Base-by-base conservation (phyloP, 352 stramenopile species). In the Globisporangium viniferum region DNA sequence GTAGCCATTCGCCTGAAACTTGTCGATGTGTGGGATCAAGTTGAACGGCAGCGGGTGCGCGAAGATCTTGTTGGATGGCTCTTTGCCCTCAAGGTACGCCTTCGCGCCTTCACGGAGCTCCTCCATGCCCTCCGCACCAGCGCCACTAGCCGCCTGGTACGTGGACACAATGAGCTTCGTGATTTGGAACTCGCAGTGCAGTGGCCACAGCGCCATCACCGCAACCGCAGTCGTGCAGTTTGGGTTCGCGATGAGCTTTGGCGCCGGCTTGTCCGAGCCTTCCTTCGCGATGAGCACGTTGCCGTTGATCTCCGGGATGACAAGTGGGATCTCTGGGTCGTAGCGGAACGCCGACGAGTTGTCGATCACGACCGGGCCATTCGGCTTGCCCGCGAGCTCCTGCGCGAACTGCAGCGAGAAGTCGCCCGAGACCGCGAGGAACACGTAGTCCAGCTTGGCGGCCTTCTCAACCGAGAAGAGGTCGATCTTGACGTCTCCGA, bases 21-120 rank as follows among this genome's bases (percentile, higher is more conserved):
- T 98, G 80, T 99, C 97, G 79, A 99, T 99, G 78, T 99, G 97
- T 49, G 97, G 97, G 77, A 99, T 99, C 24, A 99, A 89, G 83
- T 99, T 99, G 81, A 99, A 99, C 18, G 97, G 93, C 60, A 99
- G 76, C 57, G 97, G 96, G 83, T 99, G 95, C 41, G 95, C 93
- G 81, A 99, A 99, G 9, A 99, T 84, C 72, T 97, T 96, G 78
- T 98, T 90, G 44, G 84, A 74, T 29, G 88, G 73, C 3, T 78
- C 68, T 71, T 98, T 79, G 66, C 93, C 90, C 7, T 67, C 84
- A 41, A 97, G 69, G 56, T 91, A 80, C 35, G 88, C 87, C n/a
- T 80, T 82, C 31, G 81, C 84, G n/a, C 93, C 97, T 22, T 92
- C 86, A 5, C 87, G 78, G n/a, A 99, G 81, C 79, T 99, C 97